These are phyloP conservation scores for Aureobasidium subglaciale DNA, from an alignment of 2,329 filamentous ascomycete species.

Conservation along the genomic window DNA sequence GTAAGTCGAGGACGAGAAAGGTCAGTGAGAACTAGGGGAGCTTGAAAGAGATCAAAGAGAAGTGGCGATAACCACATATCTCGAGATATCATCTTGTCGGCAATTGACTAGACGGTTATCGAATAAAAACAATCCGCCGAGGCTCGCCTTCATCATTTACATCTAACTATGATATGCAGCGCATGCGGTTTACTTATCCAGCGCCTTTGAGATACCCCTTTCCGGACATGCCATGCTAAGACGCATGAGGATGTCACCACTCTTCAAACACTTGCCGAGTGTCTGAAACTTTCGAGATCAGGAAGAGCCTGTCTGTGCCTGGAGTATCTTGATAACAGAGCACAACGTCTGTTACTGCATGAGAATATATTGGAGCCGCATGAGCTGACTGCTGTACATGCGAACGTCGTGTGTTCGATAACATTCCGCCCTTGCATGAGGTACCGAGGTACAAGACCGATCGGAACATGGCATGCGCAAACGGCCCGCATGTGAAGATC, in stretches of 20 bases:
- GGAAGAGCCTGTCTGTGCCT: too few relatives aligned
- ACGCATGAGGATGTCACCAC: too few relatives aligned
- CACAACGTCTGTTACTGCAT: too few relatives aligned
- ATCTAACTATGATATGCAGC: neutral
- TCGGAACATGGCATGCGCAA: neutral
- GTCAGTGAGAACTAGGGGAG: neutral
- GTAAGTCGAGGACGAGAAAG: too few relatives aligned
- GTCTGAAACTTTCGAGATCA: too few relatives aligned
- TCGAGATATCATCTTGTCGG: neutral
- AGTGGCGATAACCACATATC: neutral
- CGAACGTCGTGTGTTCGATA: neutral
- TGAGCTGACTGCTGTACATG: neutral
- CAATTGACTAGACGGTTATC: neutral
- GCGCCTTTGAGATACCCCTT: neutral
- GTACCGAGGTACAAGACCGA: conserved; percentile 6
- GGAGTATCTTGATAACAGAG: too few relatives aligned
- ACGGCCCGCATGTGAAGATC: neutral
- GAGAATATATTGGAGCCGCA: too few relatives aligned
- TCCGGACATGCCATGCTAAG: too few relatives aligned
- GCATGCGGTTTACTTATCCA: neutral
- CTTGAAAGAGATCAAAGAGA: neutral
- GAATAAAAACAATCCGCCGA: conserved; percentile 2
- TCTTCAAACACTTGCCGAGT: too few relatives aligned
- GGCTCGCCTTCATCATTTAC: neutral
- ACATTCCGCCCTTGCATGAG: conserved; percentile 1